Base-by-base conservation (phyloP, 345 rosid genomes). In the Sisymbrium irio region DNA sequence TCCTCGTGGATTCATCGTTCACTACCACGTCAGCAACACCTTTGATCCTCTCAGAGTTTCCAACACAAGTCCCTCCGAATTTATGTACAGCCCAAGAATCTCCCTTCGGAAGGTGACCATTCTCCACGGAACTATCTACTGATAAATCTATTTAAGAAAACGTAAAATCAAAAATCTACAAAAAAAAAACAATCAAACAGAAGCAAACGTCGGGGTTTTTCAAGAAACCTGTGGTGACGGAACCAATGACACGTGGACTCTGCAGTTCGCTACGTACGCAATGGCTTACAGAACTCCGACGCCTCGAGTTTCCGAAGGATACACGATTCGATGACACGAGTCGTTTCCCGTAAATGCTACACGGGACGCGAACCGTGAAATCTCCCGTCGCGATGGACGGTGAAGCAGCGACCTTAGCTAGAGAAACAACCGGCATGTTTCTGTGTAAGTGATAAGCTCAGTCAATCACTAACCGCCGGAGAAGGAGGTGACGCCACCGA, bases 51-150 rank as follows among this genome's bases (percentile, higher is more conserved):
- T 92, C 86, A 9, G 92, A 87, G 49, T 73, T 95, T 62, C 97
- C 97, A 69, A 95, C 92, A 44, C 99, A 95, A 39, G 99, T 95
- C 15, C 99, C 99, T 44, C 99, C 97, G 70, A 95, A 95, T 84
- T 92, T 95, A 63, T 92, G 97, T 64, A 95, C 92, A 19, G 91
- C 85, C 99, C 99, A 95, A 42, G 49, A 67, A 51, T 82, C 83
- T 55, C 96, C 93, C 72, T 86, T 88, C 1, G 86, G 89, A 72
- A 92, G 79, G 17, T 75, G 75, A 69, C 76, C 78, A 59, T 88
- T 82, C 67, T 84, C 91, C 45, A 70, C 74, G 19, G 85, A 78
- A 54, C 77, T 75, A 59, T 88, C 93, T 72, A 76, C 56, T 18
- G 86, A 72, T 62, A 79, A 80, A 79, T 84, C 91, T 87, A 81